Evolutionary conservation across 257 asterid genomes (phyloP).

Genomic region (Solanum corneliomulleri): DNA sequence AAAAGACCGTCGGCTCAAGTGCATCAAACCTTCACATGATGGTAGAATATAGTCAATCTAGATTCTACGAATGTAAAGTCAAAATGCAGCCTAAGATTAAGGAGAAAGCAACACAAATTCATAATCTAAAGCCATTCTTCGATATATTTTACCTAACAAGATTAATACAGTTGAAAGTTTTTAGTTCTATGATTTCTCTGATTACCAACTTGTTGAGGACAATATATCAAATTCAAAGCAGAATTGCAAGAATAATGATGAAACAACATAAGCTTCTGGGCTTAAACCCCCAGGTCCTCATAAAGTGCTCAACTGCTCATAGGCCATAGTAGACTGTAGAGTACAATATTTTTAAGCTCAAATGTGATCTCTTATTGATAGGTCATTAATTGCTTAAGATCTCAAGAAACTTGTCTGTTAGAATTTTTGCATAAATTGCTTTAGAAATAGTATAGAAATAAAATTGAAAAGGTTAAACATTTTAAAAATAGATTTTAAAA

Average conservation of each 20-base stretch:
- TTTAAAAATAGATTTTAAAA: neutral
- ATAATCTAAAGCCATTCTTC: neutral
- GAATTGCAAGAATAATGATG: slow-evolving; percentile 3
- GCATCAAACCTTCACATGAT: neutral
- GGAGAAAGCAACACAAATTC: neutral
- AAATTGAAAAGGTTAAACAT: neutral
- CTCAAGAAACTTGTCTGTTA: neutral
- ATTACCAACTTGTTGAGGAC: neutral
- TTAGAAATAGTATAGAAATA: neutral
- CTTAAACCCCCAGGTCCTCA: neutral
- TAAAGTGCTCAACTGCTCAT: neutral
- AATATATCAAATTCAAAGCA: slow-evolving; percentile 11
- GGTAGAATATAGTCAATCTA: neutral
- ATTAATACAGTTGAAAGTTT: neutral
- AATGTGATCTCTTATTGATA: neutral
- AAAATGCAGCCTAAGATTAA: neutral
- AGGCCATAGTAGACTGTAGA: neutral
- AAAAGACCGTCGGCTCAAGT: neutral
- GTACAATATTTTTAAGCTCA: neutral
- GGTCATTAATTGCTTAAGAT: neutral
- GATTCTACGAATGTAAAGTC: neutral
- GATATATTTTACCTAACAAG: neutral
- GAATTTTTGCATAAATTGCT: neutral
- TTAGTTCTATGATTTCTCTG: neutral
- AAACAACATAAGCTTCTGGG: neutral